These are phyloP conservation scores for Macadamia tetraphylla DNA, from an alignment of 164 flowering plant species.

Conservation along the genomic window DNA sequence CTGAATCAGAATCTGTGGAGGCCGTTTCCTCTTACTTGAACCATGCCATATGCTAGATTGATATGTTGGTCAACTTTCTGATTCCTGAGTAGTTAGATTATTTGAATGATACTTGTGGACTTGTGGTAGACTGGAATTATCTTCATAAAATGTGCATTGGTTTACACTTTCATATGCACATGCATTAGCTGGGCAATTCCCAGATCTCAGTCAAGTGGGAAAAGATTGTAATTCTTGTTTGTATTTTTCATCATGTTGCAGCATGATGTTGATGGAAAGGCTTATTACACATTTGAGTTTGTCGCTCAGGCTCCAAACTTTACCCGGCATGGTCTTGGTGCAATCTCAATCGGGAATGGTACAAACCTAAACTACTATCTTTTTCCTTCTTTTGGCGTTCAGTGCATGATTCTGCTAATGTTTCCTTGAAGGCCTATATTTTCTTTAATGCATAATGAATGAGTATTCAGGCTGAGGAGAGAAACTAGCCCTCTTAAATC, in stretches of 20 bases:
- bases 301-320: slow-evolving; percentile 83
- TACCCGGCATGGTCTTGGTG: slow-evolving; percentile 86
- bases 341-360: slow-evolving; percentile 78
- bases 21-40: too few relatives aligned
- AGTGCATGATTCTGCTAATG: not conserved
- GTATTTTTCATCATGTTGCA: slow-evolving; percentile 22
- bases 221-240: not conserved
- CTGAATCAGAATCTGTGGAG: too few relatives aligned
- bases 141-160: too few relatives aligned
- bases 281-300: slow-evolving; percentile 90
- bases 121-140: too few relatives aligned
- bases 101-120: too few relatives aligned
- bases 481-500: too few relatives aligned
- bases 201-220: not conserved
- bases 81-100: not conserved
- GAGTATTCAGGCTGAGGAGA: not conserved
- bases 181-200: not conserved
- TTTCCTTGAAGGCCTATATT: not conserved
- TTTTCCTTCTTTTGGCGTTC: not conserved
- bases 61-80: not conserved
- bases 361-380: slow-evolving; percentile 9
- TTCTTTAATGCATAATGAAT: too few relatives aligned
- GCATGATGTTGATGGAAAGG: slow-evolving; percentile 81
- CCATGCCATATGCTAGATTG: too few relatives aligned
- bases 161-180: not conserved